Percentiles rank a stretch among this genome's conserved stretches.
These are phyloP conservation scores for Naganishia friedmannii DNA, from an alignment of 768 basidiomycete species.

Conservation along the genomic window DNA sequence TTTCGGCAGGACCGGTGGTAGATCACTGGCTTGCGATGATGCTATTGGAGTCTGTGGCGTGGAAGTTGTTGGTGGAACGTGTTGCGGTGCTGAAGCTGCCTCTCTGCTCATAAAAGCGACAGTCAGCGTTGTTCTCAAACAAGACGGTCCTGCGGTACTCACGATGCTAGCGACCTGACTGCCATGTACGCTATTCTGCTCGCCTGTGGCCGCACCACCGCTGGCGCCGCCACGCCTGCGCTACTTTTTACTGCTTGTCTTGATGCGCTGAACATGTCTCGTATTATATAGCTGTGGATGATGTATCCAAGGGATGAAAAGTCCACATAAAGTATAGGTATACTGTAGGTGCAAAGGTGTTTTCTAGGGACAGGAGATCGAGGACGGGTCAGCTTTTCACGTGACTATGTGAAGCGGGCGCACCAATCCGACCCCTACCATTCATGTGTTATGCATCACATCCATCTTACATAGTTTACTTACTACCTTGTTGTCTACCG, in stretches of 20 bases:
- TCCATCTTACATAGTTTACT: not conserved
- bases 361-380: not conserved
- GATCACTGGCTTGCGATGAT: not conserved
- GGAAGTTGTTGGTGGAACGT: not conserved
- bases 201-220: not conserved
- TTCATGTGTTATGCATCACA: not conserved
- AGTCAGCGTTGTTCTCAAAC: not conserved
- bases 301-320: too few species aligned
- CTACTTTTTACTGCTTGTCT: not conserved
- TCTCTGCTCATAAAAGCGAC: not conserved
- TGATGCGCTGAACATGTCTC: not conserved
- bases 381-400: not conserved
- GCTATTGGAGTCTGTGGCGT: not conserved
- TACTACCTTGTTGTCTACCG: not conserved
- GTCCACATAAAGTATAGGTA: not conserved
- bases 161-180: slow-evolving; percentile 7
- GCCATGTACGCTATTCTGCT: slow-evolving; percentile 1
- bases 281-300: not conserved
- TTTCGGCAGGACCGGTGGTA: slow-evolving; percentile 27
- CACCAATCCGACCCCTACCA: not conserved
- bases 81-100: not conserved
- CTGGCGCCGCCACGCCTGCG: not conserved
- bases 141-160: not conserved
- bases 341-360: too few species aligned
- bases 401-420: not conserved